phyloP scores from a whole-genome alignment of 2,329 filamentous ascomycete species.

The Ilyonectria sp. region DNA sequence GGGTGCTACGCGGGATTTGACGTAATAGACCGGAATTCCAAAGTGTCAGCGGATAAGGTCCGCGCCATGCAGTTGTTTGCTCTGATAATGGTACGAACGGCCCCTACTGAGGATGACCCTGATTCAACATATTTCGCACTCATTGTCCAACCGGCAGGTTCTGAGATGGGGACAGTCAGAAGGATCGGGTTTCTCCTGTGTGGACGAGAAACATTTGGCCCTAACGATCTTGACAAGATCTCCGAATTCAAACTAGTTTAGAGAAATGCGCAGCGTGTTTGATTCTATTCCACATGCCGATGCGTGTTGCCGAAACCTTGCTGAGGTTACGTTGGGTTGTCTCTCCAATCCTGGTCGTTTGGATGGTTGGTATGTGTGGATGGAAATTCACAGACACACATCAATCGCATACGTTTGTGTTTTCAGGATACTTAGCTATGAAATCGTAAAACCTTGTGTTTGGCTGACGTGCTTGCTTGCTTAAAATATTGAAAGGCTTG shows the following conservation, averaged over 20 bases:
- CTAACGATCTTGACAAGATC: not conserved
- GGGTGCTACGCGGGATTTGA: slow-evolving; percentile 10
- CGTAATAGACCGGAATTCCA: not conserved
- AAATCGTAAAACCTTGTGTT: too few relatives aligned
- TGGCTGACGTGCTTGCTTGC: too few relatives aligned
- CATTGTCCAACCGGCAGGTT: not conserved
- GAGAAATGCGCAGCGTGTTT: not conserved
- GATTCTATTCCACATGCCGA: not conserved
- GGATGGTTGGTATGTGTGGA: not conserved
- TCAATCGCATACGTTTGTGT: not conserved
- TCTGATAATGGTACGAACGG: not conserved
- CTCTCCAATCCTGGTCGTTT: not conserved
- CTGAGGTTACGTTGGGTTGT: slow-evolving; percentile 1
- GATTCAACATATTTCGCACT: slow-evolving; percentile 1
- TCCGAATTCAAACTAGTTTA: slow-evolving; percentile 14
- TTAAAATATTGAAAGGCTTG: too few relatives aligned
- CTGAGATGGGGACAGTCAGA: not conserved
- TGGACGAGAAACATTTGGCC: not conserved
- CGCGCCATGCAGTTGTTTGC: not conserved
- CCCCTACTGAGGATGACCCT: not conserved
- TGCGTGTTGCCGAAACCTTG: not conserved
- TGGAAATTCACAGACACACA: not conserved
- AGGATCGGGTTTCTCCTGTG: slow-evolving; percentile 6
- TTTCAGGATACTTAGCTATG: too few relatives aligned
- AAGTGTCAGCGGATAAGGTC: slow-evolving; percentile 6